Evolutionary conservation across 371 early-diverging fungal genomes (phyloP).

Genomic region (Globomyces sp.): DNA sequence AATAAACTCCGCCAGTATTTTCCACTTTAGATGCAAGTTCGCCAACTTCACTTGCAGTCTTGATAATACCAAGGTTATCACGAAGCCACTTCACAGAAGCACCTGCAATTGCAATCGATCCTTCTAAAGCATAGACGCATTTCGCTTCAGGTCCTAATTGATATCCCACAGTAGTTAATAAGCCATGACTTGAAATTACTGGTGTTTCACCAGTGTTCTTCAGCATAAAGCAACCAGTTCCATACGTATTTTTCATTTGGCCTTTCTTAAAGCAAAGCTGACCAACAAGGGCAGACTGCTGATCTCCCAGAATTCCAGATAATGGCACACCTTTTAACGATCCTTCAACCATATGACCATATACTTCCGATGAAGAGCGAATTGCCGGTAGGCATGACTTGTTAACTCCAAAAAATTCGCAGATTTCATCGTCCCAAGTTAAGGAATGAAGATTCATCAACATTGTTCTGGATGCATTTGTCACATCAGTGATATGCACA

Average conservation of each 20-base stretch:
- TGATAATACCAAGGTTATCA: slow-evolving; percentile 81
- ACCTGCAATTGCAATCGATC: slow-evolving; percentile 92
- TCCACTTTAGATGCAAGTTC: slow-evolving; percentile 56
- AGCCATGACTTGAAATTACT: slow-evolving; percentile 76
- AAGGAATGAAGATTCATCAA: slow-evolving; percentile 84
- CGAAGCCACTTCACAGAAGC: slow-evolving; percentile 91
- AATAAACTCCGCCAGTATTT: slow-evolving; percentile 87
- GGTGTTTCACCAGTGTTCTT: slow-evolving; percentile 87
- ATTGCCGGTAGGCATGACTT: slow-evolving; percentile 72
- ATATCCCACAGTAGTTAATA: slow-evolving; percentile 90
- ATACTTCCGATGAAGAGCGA: slow-evolving; percentile 78
- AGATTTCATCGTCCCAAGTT: slow-evolving; percentile 75
- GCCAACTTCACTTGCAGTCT: slow-evolving; percentile 69
- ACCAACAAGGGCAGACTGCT: slow-evolving; percentile 96
- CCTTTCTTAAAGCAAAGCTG: slow-evolving; percentile 87
- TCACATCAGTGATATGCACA: slow-evolving; percentile 85
- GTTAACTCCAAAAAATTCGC: slow-evolving; percentile 68
- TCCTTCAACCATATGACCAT: slow-evolving; percentile 57
- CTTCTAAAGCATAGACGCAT: slow-evolving; percentile 87
- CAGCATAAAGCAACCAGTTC: slow-evolving; percentile 94
- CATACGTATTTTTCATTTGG: slow-evolving; percentile 94
- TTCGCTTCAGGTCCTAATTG: slow-evolving; percentile 76
- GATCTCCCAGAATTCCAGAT: slow-evolving; percentile 88
- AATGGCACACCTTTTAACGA: slow-evolving; percentile 69
- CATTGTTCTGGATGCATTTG: slow-evolving; percentile 94